Percentiles rank a stretch among this genome's conserved stretches.
Conservation (phyloP, 768 basidiomycete species). For the Tricholoma furcatifolium region DNA sequence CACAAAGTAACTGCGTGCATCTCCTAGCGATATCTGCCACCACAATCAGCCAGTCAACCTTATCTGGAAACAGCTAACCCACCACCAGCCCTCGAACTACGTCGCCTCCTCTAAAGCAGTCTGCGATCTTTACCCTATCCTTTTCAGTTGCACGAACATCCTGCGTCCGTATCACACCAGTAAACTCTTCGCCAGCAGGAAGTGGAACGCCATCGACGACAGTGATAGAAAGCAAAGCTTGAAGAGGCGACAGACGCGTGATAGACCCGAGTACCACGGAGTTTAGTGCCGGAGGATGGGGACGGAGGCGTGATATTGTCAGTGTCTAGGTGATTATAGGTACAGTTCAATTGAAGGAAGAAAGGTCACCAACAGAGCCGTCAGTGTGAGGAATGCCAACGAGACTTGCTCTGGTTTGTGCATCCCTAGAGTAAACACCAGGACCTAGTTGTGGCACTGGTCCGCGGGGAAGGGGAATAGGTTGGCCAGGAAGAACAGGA, state of each 20-base stretch:
- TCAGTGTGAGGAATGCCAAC: slow-evolving; percentile 61
- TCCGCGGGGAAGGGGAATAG: slow-evolving; percentile 54
- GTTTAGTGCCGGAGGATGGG: slow-evolving; percentile 71
- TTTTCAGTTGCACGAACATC: slow-evolving; percentile 91
- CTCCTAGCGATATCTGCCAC: slow-evolving; percentile 82
- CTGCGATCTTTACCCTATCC: slow-evolving; percentile 84
- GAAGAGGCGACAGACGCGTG: slow-evolving; percentile 78
- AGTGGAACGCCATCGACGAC: slow-evolving; percentile 87
- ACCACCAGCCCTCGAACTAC: slow-evolving; percentile 87
- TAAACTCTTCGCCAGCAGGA: slow-evolving; percentile 83
- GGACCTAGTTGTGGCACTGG: slow-evolving; percentile 58
- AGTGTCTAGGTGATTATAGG: slow-evolving; percentile 44
- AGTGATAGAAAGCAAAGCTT: slow-evolving; percentile 80
- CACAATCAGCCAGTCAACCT: neutral
- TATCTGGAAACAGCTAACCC: slow-evolving; percentile 25
- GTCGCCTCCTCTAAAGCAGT: slow-evolving; percentile 91
- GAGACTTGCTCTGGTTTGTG: slow-evolving; percentile 66
- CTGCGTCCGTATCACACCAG: slow-evolving; percentile 82
- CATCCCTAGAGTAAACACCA: slow-evolving; percentile 67
- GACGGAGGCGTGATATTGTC: slow-evolving; percentile 62
- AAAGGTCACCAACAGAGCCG: slow-evolving; percentile 60
- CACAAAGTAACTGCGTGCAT: slow-evolving; percentile 88
- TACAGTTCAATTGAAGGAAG: slow-evolving; percentile 22
- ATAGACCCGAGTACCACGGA: slow-evolving; percentile 82
- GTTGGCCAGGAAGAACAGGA: slow-evolving; percentile 75